Conservation (phyloP, 1,139 yeast species). For the Suhomyces kunorum region DNA sequence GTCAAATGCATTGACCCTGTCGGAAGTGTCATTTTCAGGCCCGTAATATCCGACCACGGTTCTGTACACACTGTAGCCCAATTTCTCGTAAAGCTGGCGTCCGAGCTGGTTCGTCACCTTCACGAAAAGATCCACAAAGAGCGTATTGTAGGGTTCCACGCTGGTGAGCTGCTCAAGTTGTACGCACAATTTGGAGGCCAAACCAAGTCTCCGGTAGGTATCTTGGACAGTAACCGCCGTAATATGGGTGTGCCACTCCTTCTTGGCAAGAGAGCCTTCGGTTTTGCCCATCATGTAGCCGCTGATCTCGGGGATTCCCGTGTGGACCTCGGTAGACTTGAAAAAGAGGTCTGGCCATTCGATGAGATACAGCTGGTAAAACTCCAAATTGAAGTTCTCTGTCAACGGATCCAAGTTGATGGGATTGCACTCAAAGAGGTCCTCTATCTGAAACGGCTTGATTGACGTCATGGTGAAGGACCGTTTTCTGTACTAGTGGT, state of each 20-base stretch:
- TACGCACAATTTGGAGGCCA: conserved; percentile 76
- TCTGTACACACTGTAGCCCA: conserved; percentile 83
- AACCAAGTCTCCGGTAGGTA: conserved; percentile 78
- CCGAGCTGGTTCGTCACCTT: conserved; percentile 83
- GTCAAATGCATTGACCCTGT: conserved; percentile 84
- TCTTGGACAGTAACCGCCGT: conserved; percentile 93
- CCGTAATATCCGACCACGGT: conserved; percentile 91
- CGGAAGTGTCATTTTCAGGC: conserved; percentile 47
- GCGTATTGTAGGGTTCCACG: conserved; percentile 66
- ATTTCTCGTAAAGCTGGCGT: conserved; percentile 73
- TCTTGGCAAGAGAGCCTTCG: conserved; percentile 66
- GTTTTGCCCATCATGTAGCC: conserved; percentile 97
- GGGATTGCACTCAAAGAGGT: conserved; percentile 68
- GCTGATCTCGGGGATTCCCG: conserved; percentile 39
- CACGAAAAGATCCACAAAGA: conserved; percentile 88
- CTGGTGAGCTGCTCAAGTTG: conserved; percentile 72
- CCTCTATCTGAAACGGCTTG: conserved; percentile 83
- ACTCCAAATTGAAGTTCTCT: conserved; percentile 82
- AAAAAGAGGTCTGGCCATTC: conserved; percentile 90
- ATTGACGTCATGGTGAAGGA: conserved; percentile 66
- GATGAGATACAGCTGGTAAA: conserved; percentile 79
- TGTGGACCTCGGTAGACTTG: conserved; percentile 48
- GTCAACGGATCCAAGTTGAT: conserved; percentile 87
- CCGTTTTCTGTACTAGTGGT: background rate
- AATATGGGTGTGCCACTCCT: conserved; percentile 95